These are phyloP conservation scores for Podila minutissima DNA, from an alignment of 192 early-diverging fungal species.

Conservation along the genomic window DNA sequence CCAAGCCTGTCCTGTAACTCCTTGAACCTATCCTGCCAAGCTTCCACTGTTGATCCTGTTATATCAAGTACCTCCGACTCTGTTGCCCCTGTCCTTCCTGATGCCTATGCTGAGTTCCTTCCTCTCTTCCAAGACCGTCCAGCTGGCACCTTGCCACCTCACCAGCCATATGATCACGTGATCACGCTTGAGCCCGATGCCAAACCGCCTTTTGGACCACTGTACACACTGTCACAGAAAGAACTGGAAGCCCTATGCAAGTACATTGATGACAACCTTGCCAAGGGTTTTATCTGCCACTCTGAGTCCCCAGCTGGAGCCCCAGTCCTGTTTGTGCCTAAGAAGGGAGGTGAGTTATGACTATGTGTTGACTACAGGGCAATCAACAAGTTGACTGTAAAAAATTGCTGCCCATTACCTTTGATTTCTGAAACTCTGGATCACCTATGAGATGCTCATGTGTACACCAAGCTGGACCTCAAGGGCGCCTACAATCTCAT, in stretches of 20 bases:
- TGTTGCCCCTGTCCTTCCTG: too few species aligned
- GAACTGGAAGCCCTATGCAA: slow-evolving; percentile 19
- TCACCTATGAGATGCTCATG: too few species aligned
- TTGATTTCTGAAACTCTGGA: slow-evolving; percentile 58
- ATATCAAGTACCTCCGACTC: too few species aligned
- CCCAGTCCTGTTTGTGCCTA: slow-evolving; percentile 7
- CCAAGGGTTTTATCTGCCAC: slow-evolving; percentile 12
- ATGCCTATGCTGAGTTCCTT: too few species aligned
- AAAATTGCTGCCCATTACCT: slow-evolving; percentile 60
- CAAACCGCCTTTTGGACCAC: neutral
- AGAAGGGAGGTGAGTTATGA: slow-evolving; percentile 10
- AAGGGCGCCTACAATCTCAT: too few species aligned
- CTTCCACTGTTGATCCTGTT: too few species aligned
- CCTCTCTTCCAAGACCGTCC: too few species aligned
- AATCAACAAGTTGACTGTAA: slow-evolving; percentile 59
- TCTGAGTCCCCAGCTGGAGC: slow-evolving; percentile 6
- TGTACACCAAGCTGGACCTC: too few species aligned
- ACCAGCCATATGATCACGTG: too few species aligned
- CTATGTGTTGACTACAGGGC: slow-evolving; percentile 48
- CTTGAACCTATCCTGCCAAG: too few species aligned
- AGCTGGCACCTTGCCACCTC: too few species aligned
- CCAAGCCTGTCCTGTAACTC: too few species aligned
- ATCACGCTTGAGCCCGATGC: neutral
- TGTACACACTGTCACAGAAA: slow-evolving; percentile 19
- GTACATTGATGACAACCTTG: slow-evolving; percentile 21